These are phyloP conservation scores for Copromyces sp. DNA, from an alignment of 495 filamentous ascomycete genomes.

Conservation along the genomic window DNA sequence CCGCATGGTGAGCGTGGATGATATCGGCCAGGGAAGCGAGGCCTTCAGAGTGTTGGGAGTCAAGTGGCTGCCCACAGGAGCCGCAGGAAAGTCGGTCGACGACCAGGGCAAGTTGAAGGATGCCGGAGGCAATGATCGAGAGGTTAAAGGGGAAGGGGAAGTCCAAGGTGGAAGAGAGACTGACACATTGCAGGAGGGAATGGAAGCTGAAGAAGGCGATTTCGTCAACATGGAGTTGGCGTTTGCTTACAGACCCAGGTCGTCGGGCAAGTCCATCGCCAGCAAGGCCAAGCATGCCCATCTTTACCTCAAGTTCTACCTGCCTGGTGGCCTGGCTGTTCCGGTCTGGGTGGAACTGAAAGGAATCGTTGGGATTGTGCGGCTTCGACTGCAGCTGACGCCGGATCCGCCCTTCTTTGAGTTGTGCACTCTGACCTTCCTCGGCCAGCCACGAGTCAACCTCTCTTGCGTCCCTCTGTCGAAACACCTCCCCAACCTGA, in stretches of 20 bases:
- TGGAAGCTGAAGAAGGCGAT: slow-evolving; percentile 65
- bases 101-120: slow-evolving; percentile 39
- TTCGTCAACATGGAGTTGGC: slow-evolving; percentile 63
- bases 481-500: slow-evolving; percentile 56
- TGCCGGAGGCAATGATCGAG: slow-evolving; percentile 36
- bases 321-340: slow-evolving; percentile 45
- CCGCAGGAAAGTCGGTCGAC: slow-evolving; percentile 47
- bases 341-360: slow-evolving; percentile 65
- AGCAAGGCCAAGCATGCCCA: slow-evolving; percentile 59
- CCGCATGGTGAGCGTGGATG: slow-evolving; percentile 58
- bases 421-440: slow-evolving; percentile 58
- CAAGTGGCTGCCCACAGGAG: slow-evolving; percentile 55
- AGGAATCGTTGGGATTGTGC: slow-evolving; percentile 53
- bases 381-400: slow-evolving; percentile 55
- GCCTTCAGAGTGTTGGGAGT: slow-evolving; percentile 53
- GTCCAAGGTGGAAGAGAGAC: slow-evolving; percentile 20
- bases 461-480: slow-evolving; percentile 57
- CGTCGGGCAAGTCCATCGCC: slow-evolving; percentile 43
- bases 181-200: slow-evolving; percentile 43
- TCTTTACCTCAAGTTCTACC: slow-evolving; percentile 58
- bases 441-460: slow-evolving; percentile 68
- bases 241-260: slow-evolving; percentile 55
- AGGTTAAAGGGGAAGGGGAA: slow-evolving; percentile 33
- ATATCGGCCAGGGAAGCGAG: slow-evolving; percentile 60
- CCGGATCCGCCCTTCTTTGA: slow-evolving; percentile 66